A percentile compares a stretch with the other conserved stretches of the same genome.
Evolutionary conservation across 2,329 filamentous ascomycete genomes (phyloP).

Genomic region (Trichoderma simmonsii): DNA sequence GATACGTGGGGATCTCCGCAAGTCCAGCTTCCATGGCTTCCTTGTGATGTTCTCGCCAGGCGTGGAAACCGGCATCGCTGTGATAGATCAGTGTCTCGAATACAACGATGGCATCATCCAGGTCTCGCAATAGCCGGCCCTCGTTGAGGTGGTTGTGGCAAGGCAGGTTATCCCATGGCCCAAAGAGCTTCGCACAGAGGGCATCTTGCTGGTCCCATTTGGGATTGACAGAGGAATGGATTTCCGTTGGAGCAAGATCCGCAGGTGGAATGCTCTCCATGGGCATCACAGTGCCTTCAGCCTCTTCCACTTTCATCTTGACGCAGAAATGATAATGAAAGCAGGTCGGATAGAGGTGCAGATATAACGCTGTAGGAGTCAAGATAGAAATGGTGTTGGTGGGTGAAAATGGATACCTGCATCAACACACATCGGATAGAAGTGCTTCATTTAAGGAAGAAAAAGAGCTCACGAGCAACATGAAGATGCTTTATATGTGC

Average conservation of each 20-base stretch:
- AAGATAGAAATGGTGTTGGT: conserved; percentile 2
- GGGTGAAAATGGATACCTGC: neutral
- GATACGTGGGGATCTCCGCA: conserved; percentile 16
- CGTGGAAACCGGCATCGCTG: conserved; percentile 24
- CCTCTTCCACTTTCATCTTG: conserved; percentile 9
- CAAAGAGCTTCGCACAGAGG: conserved; percentile 17
- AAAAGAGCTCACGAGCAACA: neutral
- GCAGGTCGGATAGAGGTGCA: neutral
- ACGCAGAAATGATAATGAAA: neutral
- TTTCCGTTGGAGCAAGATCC: neutral
- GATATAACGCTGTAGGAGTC: conserved; percentile 14
- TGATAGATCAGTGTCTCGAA: conserved; percentile 26
- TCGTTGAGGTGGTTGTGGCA: conserved; percentile 11
- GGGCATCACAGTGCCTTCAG: neutral
- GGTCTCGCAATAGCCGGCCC: conserved; percentile 18
- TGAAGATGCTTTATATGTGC: neutral
- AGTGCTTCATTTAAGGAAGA: neutral
- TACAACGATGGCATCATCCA: conserved; percentile 24
- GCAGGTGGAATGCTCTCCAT: neutral
- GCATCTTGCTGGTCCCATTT: conserved; percentile 14
- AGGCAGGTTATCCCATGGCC: conserved; percentile 20
- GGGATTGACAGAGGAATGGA: neutral
- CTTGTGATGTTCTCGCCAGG: conserved; percentile 25
- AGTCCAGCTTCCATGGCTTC: conserved; percentile 24
- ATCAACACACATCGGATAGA: neutral